A percentile compares a stretch with the other conserved stretches of the same genome.
These are phyloP conservation scores for Petunia axillaris DNA, from an alignment of 257 asterid species.

Conservation along the genomic window DNA sequence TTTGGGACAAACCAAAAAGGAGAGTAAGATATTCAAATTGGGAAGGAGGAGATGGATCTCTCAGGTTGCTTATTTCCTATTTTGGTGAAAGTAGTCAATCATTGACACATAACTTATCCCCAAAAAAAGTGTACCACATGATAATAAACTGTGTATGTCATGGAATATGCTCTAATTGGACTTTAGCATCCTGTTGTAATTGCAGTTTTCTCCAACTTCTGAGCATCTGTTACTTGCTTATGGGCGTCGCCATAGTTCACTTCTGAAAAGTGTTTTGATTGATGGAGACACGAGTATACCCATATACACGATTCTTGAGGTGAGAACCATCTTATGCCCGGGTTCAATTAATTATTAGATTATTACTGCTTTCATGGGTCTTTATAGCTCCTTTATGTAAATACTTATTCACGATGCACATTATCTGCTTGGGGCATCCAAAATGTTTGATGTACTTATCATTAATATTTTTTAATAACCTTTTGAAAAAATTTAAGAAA, in stretches of 20 bases:
- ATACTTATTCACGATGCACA: neutral
- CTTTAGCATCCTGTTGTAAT: constrained; percentile 6
- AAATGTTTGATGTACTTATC: neutral
- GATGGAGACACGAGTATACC: constrained; percentile 87
- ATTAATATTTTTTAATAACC: neutral
- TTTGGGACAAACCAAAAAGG: no score
- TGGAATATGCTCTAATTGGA: constrained; percentile 19
- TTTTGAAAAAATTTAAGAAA: neutral
- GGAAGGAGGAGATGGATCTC: neutral
- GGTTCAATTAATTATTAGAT: neutral
- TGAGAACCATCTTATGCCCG: constrained; percentile 33
- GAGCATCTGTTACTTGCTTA: constrained; percentile 94
- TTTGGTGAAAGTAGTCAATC: neutral
- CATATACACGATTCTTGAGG: constrained; percentile 89
- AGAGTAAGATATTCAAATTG: no score
- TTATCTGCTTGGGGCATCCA: neutral
- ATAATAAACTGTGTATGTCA: neutral
- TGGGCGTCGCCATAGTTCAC: constrained; percentile 93
- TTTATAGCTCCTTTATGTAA: neutral
- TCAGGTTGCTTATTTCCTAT: neutral
- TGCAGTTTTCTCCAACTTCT: constrained; percentile 95
- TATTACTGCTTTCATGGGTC: neutral
- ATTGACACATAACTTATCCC: constrained; percentile 10
- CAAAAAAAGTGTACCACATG: neutral
- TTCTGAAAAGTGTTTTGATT: constrained; percentile 87